Evolutionary conservation across 768 basidiomycete genomes (phyloP).

Genomic region (Kondoa subrosea): DNA sequence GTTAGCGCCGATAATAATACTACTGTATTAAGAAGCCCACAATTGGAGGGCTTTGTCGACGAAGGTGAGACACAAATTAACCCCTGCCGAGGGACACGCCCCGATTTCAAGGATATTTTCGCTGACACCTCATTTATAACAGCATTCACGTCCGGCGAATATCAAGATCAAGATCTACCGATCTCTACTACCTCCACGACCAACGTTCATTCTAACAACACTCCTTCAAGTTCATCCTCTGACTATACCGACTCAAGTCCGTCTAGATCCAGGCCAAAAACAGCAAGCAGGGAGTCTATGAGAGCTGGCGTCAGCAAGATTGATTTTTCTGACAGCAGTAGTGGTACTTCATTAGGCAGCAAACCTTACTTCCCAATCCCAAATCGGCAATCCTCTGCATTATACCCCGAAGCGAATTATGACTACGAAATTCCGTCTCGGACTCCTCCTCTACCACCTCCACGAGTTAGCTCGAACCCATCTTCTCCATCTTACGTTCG

Average conservation of each 20-base stretch:
- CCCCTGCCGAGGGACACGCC: too few species aligned
- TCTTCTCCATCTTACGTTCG: too few species aligned
- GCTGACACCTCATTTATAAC: too few species aligned
- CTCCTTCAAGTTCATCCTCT: too few species aligned
- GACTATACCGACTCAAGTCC: neutral
- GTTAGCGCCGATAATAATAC: neutral
- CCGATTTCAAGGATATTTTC: too few species aligned
- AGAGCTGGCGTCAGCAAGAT: too few species aligned
- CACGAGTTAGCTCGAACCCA: neutral
- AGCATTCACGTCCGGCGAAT: too few species aligned
- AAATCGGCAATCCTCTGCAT: neutral
- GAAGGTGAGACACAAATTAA: too few species aligned
- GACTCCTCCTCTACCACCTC: neutral
- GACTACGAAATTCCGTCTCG: neutral
- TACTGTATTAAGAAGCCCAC: neutral
- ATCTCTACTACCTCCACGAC: too few species aligned
- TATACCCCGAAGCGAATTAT: neutral
- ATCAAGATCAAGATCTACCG: neutral
- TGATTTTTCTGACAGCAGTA: too few species aligned
- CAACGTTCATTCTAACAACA: too few species aligned
- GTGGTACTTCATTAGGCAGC: neutral
- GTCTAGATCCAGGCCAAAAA: neutral
- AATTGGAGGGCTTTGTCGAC: neutral
- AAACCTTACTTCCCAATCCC: neutral
- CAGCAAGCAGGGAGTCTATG: neutral